These are phyloP conservation scores for Macroventuria anomochaeta DNA, from an alignment of 2,329 filamentous ascomycete genomes.

Conservation along the genomic window DNA sequence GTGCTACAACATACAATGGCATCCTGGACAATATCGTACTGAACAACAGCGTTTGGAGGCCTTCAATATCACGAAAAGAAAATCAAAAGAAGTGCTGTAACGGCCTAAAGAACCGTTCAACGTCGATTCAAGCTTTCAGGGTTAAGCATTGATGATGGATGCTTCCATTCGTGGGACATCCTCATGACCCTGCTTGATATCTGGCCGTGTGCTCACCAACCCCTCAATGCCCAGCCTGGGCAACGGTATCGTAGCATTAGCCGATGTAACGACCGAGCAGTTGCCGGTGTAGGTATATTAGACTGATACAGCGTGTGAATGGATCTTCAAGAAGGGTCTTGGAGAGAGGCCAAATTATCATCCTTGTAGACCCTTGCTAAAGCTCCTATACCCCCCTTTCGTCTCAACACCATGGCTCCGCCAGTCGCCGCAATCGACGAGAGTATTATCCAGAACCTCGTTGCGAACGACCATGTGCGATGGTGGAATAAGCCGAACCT, in stretches of 20 bases:
- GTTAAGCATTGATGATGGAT: not conserved
- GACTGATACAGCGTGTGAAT: not conserved
- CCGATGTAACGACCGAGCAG: slow-evolving; percentile 8
- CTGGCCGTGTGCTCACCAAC: slow-evolving; percentile 9
- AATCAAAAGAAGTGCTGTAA: too few species aligned
- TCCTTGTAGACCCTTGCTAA: not conserved
- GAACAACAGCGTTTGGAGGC: too few species aligned
- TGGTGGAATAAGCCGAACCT: slow-evolving; percentile 69
- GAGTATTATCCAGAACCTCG: slow-evolving; percentile 41
- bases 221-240: slow-evolving; percentile 35
- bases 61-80: not conserved
- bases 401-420: slow-evolving; percentile 33
- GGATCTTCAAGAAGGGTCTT: not conserved
- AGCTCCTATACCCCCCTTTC: not conserved
- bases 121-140: not conserved
- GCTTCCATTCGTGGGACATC: not conserved
- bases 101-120: not conserved
- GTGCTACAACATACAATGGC: not conserved
- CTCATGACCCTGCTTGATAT: not conserved
- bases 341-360: not conserved
- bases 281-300: slow-evolving; percentile 4
- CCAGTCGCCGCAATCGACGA: slow-evolving; percentile 25
- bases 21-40: too few species aligned
- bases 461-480: slow-evolving; percentile 49
- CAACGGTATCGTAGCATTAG: slow-evolving; percentile 12